Evolutionary conservation across 176 grass and related monocot species (phyloP).

Genomic region (Thinopyrum elongatum): DNA sequence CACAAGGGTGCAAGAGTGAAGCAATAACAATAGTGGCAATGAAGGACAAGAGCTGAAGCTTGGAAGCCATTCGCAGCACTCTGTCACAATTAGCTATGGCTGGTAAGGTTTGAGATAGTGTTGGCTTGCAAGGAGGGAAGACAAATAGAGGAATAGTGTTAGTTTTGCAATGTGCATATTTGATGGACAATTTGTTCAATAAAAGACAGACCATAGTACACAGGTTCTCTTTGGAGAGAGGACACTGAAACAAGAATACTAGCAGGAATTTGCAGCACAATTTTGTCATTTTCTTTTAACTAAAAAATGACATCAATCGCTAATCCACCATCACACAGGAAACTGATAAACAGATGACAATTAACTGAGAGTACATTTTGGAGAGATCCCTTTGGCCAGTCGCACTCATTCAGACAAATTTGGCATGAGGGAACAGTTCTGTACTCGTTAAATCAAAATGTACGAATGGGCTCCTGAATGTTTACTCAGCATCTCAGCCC

Average conservation of each 20-base stretch:
- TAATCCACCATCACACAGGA: background rate
- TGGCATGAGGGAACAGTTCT: background rate
- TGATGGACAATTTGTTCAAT: no score
- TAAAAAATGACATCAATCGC: background rate
- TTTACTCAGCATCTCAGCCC: background rate
- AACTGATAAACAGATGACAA: background rate
- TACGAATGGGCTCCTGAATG: background rate
- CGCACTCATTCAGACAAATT: background rate
- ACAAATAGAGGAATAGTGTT: background rate
- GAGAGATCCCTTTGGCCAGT: background rate
- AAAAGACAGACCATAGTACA: background rate
- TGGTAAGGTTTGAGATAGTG: background rate
- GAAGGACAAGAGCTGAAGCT: constrained; percentile 20
- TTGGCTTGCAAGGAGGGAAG: background rate
- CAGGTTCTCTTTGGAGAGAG: background rate
- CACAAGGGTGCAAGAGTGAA: constrained; percentile 13
- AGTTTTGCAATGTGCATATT: background rate
- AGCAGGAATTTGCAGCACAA: background rate
- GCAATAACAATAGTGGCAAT: constrained; percentile 10
- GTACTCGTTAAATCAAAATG: background rate
- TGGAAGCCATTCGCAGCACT: constrained; percentile 41
- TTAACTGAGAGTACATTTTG: background rate
- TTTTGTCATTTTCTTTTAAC: background rate
- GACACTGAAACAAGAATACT: background rate
- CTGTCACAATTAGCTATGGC: background rate